Base-by-base conservation (phyloP, 495 filamentous ascomycete species). In the Xylaria telfairii region DNA sequence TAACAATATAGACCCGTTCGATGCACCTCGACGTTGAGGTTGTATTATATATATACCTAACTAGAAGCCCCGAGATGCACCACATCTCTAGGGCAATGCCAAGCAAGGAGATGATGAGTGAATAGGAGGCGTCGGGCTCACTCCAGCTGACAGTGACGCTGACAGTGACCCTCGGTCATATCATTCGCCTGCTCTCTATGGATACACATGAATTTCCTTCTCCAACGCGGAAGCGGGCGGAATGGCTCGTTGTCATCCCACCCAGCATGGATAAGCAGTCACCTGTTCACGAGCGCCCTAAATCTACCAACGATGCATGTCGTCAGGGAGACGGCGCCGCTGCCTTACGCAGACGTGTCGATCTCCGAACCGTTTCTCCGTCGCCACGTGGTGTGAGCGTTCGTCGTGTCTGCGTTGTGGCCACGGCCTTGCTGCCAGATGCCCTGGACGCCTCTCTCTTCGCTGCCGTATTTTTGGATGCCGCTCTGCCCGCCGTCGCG, bases 291-390 rank as follows among this genome's bases (percentile, higher is more conserved):
- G n/a, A 28, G 1, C 13, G 3, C 59, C 26, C 59, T 12, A 62
- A 26, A 41, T 9, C 3, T 1, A n/a, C 15, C 24, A 41, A 56
- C 26, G 1, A 67, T 28, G n/a, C n/a, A 17, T 7, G 17, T 41
- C 34, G 21, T 56, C 34, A 67, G 10, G 32, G 47, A 28, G 51
- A 30, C 17, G 64, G 15, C n/a, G 37, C 42, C 49, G 24, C 24
- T 28, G 24, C 28, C 26, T 46, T 44, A 7, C 41, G 21, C 5
- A 56, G 51, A 44, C 65, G 65, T 32, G 65, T 37, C 37, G 65
- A 67, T 44, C 65, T 42, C 37, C 51, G 65, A 42, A 67, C 51
- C 21, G n/a, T 12, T 8, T 46, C 65, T 3, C 37, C 34, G 19
- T 41, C 37, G 19, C 51, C 51, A 59, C 39, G 56, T 62, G 59